Conservation (phyloP, 176 grass and related monocot genomes). For the Canna indica region DNA sequence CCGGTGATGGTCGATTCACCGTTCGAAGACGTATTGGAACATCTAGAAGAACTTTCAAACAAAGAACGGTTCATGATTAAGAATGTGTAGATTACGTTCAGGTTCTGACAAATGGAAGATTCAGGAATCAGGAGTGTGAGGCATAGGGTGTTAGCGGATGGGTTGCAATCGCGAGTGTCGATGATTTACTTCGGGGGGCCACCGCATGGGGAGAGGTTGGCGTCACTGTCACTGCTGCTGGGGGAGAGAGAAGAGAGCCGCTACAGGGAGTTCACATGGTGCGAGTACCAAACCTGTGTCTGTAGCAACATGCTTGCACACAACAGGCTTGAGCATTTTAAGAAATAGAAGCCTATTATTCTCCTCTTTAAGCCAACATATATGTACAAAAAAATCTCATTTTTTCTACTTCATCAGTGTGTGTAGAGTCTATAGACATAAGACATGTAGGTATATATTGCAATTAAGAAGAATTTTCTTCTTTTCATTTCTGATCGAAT, state of each 20-base stretch:
- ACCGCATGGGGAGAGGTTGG: slow-evolving; percentile 37
- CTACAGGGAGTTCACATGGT: slow-evolving; percentile 94
- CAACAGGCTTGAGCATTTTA: slow-evolving; percentile 60
- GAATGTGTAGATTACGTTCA: background rate
- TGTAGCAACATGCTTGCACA: slow-evolving; percentile 43
- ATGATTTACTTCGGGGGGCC: slow-evolving; percentile 81
- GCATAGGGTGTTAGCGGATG: slow-evolving; percentile 78
- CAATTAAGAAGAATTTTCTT: too few relatives aligned
- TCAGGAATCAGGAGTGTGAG: slow-evolving; percentile 89
- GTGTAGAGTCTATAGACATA: too few relatives aligned
- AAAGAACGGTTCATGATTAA: background rate
- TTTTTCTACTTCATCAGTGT: too few relatives aligned
- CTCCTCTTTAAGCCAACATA: too few relatives aligned
- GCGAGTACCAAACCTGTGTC: slow-evolving; percentile 59
- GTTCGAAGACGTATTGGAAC: background rate
- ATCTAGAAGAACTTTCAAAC: background rate
- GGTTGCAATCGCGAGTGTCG: slow-evolving; percentile 47
- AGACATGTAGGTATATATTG: too few relatives aligned
- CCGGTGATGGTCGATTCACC: background rate
- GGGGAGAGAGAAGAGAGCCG: slow-evolving; percentile 47
- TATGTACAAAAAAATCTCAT: background rate
- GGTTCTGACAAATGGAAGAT: slow-evolving; percentile 93
- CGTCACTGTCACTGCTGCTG: slow-evolving; percentile 44
- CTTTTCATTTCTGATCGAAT: background rate
- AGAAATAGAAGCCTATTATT: slow-evolving; percentile 31